phyloP scores from a whole-genome alignment of 306 rosid species.

The Gastrolobium villosum region DNA sequence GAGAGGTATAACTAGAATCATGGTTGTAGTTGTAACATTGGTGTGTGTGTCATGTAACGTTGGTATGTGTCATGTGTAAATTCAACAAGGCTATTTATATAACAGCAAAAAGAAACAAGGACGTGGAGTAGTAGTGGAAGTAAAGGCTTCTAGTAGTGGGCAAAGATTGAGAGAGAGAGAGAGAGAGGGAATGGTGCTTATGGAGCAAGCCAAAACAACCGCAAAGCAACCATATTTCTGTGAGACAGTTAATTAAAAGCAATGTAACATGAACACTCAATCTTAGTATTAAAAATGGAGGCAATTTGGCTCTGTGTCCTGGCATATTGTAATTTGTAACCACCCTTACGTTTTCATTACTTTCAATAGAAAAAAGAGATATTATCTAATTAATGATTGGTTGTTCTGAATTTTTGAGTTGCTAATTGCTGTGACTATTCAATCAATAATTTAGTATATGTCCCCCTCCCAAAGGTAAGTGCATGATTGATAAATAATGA shows the following conservation, averaged over 20 bases:
- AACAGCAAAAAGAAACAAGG: slow-evolving; percentile 10
- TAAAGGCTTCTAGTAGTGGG: slow-evolving; percentile 33
- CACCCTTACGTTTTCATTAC: not conserved
- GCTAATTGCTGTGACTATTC: slow-evolving; percentile 38
- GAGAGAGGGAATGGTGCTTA: slow-evolving; percentile 42
- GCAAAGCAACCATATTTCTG: slow-evolving; percentile 40
- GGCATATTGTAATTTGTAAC: slow-evolving; percentile 2
- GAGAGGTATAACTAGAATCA: slow-evolving; percentile 40
- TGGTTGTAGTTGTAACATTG: slow-evolving; percentile 32
- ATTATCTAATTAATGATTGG: not conserved
- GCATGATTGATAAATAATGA: slow-evolving; percentile 11
- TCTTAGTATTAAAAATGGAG: not conserved
- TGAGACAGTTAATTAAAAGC: slow-evolving; percentile 46
- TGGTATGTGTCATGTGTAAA: slow-evolving; percentile 31
- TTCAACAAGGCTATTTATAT: slow-evolving; percentile 29
- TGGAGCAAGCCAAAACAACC: slow-evolving; percentile 49
- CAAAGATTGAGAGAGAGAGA: slow-evolving; percentile 1
- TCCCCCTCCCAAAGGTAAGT: not conserved
- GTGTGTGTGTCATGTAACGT: slow-evolving; percentile 11
- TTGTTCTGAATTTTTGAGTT: slow-evolving; percentile 29
- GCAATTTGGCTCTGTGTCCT: slow-evolving; percentile 8
- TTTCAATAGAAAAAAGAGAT: not conserved
- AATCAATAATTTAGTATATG: slow-evolving; percentile 39
- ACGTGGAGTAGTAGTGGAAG: slow-evolving; percentile 51
- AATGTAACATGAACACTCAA: slow-evolving; percentile 22